Evolutionary conservation across 257 asterid genomes (phyloP).

Genomic region (Salvia splendens): DNA sequence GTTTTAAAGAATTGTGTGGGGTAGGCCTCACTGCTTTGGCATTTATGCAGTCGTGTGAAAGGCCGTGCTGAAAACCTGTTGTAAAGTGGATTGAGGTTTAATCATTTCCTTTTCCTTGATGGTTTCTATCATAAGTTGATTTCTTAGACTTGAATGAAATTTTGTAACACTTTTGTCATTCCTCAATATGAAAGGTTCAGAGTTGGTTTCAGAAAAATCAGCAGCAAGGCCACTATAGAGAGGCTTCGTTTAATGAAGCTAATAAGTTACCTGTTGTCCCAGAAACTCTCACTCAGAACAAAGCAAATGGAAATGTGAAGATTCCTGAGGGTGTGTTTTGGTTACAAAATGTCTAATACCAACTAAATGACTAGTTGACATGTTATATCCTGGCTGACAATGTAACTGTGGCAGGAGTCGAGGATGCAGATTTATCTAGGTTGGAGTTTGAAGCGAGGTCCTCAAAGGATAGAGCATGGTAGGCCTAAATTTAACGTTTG

Average conservation of each 20-base stretch:
- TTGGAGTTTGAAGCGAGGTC: constrained; percentile 89
- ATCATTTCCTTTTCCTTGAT: constrained; percentile 14
- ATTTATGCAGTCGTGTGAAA: constrained; percentile 61
- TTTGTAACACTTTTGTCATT: constrained; percentile 20
- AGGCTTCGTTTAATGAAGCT: constrained; percentile 38
- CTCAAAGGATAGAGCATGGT: constrained; percentile 86
- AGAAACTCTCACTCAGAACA: constrained; percentile 34
- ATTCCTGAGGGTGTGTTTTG: constrained; percentile 42
- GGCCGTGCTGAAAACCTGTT: constrained; percentile 83
- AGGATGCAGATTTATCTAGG: constrained; percentile 44
- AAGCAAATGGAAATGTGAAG: constrained; percentile 35
- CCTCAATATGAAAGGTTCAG: constrained; percentile 52
- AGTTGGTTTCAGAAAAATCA: constrained; percentile 70
- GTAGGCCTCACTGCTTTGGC: constrained; percentile 16
- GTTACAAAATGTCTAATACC: constrained; percentile 7
- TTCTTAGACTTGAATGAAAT: constrained; percentile 23
- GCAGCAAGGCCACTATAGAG: constrained; percentile 35
- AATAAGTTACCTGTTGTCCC: constrained; percentile 32
- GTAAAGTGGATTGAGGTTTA: constrained; percentile 85
- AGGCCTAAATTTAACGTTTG: constrained; percentile 30
- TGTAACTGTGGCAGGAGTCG: constrained; percentile 48
- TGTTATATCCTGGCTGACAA: constrained; percentile 22
- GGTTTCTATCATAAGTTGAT: constrained; percentile 12
- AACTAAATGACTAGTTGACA: not conserved
- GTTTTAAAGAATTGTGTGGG: not conserved